A percentile compares a stretch with the other conserved stretches of the same genome.
phyloP scores from a whole-genome alignment of 1,284 basidiomycete genomes.

The Tilletia setariae region DNA sequence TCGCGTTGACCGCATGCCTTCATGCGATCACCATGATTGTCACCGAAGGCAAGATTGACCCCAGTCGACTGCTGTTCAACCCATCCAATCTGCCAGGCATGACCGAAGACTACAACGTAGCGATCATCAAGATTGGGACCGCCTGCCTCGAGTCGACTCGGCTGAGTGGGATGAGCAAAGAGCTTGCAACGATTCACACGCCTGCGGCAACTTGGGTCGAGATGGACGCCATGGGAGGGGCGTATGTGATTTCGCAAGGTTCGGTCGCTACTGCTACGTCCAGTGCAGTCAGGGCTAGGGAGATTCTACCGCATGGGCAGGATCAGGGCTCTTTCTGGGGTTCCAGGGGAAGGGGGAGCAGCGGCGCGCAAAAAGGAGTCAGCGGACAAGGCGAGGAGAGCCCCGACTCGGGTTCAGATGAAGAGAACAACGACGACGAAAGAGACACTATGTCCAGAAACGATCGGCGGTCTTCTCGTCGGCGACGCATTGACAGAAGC shows the following conservation, averaged over 20 bases:
- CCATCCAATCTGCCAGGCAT: conserved; percentile 32
- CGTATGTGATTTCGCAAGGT: conserved; percentile 21
- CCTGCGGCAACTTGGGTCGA: conserved; percentile 44
- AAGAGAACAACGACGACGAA: too few species aligned
- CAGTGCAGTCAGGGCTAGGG: too few species aligned
- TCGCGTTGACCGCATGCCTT: conserved; percentile 37
- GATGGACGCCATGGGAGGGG: conserved; percentile 28
- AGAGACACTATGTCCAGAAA: too few species aligned
- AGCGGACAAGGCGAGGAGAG: too few species aligned
- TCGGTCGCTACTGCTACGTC: conserved; percentile 11
- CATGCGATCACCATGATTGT: conserved; percentile 45
- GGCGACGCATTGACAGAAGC: too few species aligned
- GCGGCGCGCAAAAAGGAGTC: too few species aligned
- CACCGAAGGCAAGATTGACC: conserved; percentile 32
- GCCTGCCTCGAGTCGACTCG: conserved; percentile 48
- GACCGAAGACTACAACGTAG: conserved; percentile 44
- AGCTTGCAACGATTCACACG: conserved; percentile 34
- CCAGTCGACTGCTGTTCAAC: conserved; percentile 33
- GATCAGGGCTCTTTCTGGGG: too few species aligned
- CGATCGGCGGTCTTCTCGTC: too few species aligned
- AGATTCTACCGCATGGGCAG: too few species aligned
- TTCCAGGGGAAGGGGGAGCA: too few species aligned
- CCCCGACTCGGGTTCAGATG: too few species aligned
- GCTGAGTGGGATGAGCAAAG: conserved; percentile 37
- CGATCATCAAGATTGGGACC: conserved; percentile 46